Percentiles rank a stretch among this genome's conserved stretches.
Evolutionary conservation across 352 stramenopile species (phyloP).

Genomic region (Pythium sukuiense): DNA sequence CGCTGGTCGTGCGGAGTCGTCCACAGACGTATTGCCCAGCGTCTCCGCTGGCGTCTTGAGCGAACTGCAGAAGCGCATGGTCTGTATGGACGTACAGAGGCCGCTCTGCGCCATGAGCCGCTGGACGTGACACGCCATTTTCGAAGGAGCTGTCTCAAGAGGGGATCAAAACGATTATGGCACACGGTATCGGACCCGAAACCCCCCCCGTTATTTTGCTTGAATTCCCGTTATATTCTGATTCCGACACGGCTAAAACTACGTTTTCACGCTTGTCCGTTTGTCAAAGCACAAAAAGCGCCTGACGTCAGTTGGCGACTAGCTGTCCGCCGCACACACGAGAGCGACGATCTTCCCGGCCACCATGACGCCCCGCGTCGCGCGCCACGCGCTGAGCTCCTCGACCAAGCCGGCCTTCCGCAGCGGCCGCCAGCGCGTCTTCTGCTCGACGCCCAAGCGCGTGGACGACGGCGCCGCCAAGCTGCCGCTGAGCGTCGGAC

Average conservation of each 20-base stretch:
- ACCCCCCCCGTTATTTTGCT: background rate
- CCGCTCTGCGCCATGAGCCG: background rate
- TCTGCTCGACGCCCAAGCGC: slow-evolving; percentile 51
- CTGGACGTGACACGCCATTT: slow-evolving; percentile 1
- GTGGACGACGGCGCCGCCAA: slow-evolving; percentile 34
- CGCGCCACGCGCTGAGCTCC: slow-evolving; percentile 4
- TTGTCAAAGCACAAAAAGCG: background rate
- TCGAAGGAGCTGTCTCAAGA: background rate
- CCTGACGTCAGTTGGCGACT: slow-evolving; percentile 5
- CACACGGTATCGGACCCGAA: background rate
- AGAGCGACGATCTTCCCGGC: background rate
- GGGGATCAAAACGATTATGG: background rate
- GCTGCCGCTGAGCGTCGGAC: slow-evolving; percentile 45
- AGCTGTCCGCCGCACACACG: background rate
- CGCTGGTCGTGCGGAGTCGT: background rate
- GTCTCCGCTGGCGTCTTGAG: slow-evolving; percentile 2
- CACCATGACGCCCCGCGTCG: slow-evolving; percentile 19
- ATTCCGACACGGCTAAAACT: slow-evolving; percentile 6
- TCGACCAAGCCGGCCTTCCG: background rate
- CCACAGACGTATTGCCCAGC: background rate
- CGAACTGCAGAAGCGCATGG: background rate
- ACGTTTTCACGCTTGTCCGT: background rate
- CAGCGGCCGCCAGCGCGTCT: slow-evolving; percentile 35
- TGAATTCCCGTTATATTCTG: background rate
- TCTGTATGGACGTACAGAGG: background rate